Conservation (phyloP, 2,329 filamentous ascomycete species). For the Cercospora berteroae region DNA sequence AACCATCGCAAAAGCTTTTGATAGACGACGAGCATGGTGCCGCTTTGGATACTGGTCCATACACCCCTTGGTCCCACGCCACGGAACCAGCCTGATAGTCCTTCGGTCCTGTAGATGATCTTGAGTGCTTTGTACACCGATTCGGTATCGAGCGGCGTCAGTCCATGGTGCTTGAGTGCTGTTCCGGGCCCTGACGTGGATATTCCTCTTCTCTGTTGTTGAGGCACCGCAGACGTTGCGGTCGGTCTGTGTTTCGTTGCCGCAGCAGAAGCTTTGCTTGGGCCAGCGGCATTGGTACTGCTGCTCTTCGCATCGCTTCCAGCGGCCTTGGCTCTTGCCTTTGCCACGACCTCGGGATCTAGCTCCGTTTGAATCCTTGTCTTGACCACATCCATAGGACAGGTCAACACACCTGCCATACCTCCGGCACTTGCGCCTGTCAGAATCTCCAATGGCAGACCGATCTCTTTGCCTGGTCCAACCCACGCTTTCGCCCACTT, state of each 20-base stretch:
- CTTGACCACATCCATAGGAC: conserved; percentile 95
- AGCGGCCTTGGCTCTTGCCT: conserved; percentile 27
- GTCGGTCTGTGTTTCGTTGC: conserved; percentile 21
- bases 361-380: conserved; percentile 94
- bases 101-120: conserved; percentile 88
- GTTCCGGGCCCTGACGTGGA: conserved; percentile 89
- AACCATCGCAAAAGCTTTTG: conserved; percentile 80
- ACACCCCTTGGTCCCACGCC: conserved; percentile 89
- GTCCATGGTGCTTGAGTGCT: conserved; percentile 73
- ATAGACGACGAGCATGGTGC: conserved; percentile 94
- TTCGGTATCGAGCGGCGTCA: conserved; percentile 79
- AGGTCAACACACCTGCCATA: conserved; percentile 89
- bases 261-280: conserved; percentile 11
- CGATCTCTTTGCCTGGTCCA: conserved; percentile 73
- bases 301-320: background rate
- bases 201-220: conserved; percentile 52
- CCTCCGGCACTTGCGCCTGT: conserved; percentile 89
- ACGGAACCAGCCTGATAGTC: conserved; percentile 84
- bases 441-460: conserved; percentile 76
- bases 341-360: conserved; percentile 49
- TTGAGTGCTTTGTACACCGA: conserved; percentile 80
- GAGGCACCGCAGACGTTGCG: conserved; percentile 4
- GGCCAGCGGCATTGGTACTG: conserved; percentile 5
- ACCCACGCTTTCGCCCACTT: conserved; percentile 75
- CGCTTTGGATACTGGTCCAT: conserved; percentile 96